A percentile compares a stretch with the other conserved stretches of the same genome.
Conservation (phyloP, 305 asterid genomes). For the Fraxinus paxiana region DNA sequence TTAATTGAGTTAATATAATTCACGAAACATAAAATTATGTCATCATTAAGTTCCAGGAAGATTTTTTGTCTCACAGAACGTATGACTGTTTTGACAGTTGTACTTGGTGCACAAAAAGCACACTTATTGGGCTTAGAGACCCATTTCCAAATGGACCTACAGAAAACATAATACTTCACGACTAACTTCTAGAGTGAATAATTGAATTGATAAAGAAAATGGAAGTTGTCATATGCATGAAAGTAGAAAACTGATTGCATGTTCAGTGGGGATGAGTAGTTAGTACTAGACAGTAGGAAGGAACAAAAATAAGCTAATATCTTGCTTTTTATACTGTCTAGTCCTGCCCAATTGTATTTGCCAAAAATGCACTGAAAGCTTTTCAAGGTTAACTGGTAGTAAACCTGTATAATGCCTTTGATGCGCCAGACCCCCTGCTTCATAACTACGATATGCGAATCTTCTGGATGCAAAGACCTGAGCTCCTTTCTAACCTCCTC, state of each 20-base stretch:
- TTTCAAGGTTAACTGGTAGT: not conserved
- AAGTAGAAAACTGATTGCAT: not conserved
- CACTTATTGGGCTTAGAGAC: not conserved
- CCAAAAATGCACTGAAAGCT: not conserved
- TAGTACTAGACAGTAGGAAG: not conserved
- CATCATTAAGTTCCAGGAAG: not conserved
- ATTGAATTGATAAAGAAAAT: not conserved
- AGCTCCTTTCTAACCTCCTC: slow-evolving; percentile 69
- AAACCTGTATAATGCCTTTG: slow-evolving; percentile 80
- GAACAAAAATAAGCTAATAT: not conserved
- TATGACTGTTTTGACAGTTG: not conserved
- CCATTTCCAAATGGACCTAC: not conserved
- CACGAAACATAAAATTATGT: not conserved
- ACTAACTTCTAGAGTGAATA: not conserved
- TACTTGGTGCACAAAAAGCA: not conserved
- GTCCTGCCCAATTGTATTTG: not conserved
- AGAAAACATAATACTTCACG: not conserved
- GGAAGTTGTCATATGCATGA: not conserved
- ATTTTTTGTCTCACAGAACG: not conserved
- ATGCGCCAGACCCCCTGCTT: slow-evolving; percentile 68
- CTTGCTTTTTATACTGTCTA: not conserved
- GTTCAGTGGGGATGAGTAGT: not conserved
- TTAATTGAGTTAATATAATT: not conserved
- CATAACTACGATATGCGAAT: slow-evolving; percentile 47
- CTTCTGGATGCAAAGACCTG: slow-evolving; percentile 50